phyloP scores from a whole-genome alignment of 495 filamentous ascomycete genomes.

The Achaetomiella virescens region DNA sequence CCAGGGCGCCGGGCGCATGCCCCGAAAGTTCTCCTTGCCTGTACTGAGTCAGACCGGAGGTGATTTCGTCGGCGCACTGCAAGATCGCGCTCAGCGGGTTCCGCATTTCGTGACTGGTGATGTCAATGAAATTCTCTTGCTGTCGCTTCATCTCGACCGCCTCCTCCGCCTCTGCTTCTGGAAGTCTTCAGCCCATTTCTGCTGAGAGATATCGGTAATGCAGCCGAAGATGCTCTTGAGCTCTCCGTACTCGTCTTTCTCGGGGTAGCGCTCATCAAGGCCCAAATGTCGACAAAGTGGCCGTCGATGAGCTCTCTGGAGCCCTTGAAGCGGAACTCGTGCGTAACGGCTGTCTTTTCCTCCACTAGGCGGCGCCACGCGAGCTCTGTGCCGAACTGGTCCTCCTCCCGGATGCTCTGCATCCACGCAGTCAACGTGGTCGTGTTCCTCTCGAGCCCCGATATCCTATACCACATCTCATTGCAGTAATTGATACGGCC shows the following conservation, averaged over 20 bases:
- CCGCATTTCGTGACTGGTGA: constrained; percentile 81
- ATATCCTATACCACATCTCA: constrained; percentile 66
- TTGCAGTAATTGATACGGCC: constrained; percentile 65
- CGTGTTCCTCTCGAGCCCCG: constrained; percentile 46
- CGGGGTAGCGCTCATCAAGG: constrained; percentile 66
- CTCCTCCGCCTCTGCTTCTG: constrained; percentile 56
- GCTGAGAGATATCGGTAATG: constrained; percentile 51
- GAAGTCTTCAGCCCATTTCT: constrained; percentile 56
- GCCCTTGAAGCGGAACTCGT: constrained; percentile 64
- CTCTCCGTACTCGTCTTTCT: constrained; percentile 48
- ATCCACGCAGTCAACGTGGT: constrained; percentile 56
- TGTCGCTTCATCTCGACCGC: constrained; percentile 61
- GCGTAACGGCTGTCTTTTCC: constrained; percentile 49
- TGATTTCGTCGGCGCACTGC: constrained; percentile 75
- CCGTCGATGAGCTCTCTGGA: constrained; percentile 52
- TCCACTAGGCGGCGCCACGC: constrained; percentile 55
- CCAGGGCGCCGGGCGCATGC: constrained; percentile 9
- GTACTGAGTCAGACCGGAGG: constrained; percentile 45
- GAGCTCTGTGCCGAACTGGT: constrained; percentile 44
- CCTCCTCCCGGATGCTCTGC: constrained; percentile 56
- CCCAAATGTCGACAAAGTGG: constrained; percentile 60
- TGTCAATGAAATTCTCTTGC: constrained; percentile 83
- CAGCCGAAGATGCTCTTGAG: constrained; percentile 67
- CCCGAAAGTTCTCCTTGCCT: constrained; percentile 16
- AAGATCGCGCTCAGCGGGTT: constrained; percentile 78